These are phyloP conservation scores for Dalbergia cultrata DNA, from an alignment of 306 rosid genomes.

Conservation along the genomic window DNA sequence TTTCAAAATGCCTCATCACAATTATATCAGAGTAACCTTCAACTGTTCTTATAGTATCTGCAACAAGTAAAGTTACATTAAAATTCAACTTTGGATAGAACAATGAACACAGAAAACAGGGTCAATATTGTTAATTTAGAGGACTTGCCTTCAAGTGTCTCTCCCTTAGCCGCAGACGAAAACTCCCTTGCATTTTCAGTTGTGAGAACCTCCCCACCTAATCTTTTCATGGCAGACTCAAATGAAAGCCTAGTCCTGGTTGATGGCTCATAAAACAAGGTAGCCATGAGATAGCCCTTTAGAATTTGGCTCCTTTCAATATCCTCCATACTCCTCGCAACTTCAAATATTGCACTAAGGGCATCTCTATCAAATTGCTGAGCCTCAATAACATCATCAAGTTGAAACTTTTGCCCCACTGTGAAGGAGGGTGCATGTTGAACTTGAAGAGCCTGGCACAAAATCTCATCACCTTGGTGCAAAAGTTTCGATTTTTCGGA, in stretches of 20 bases:
- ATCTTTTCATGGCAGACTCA: conserved; percentile 95
- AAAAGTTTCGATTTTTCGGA: conserved; percentile 40
- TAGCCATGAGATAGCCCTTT: conserved; percentile 94
- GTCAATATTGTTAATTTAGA: background rate
- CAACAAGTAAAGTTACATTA: conserved; percentile 47
- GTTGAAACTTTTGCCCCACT: conserved; percentile 68
- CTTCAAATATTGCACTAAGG: conserved; percentile 75
- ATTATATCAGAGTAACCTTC: conserved; percentile 94
- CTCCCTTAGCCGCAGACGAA: conserved; percentile 96
- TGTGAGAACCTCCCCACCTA: conserved; percentile 96
- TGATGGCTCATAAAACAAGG: conserved; percentile 93
- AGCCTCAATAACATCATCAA: conserved; percentile 87
- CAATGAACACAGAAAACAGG: conserved; percentile 17
- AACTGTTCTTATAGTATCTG: conserved; percentile 88
- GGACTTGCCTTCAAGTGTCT: conserved; percentile 83
- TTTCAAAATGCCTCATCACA: conserved; percentile 93
- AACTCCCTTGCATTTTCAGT: conserved; percentile 97
- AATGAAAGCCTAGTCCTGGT: conserved; percentile 96
- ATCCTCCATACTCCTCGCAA: conserved; percentile 84
- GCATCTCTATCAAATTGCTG: conserved; percentile 83
- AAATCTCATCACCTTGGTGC: conserved; percentile 33
- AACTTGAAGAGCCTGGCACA: conserved; percentile 54
- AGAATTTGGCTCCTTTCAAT: conserved; percentile 80
- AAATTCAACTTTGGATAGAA: conserved; percentile 17
- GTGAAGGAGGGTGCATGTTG: conserved; percentile 59